These are phyloP conservation scores for Fremontodendron californicum DNA, from an alignment of 345 rosid species.

Conservation along the genomic window DNA sequence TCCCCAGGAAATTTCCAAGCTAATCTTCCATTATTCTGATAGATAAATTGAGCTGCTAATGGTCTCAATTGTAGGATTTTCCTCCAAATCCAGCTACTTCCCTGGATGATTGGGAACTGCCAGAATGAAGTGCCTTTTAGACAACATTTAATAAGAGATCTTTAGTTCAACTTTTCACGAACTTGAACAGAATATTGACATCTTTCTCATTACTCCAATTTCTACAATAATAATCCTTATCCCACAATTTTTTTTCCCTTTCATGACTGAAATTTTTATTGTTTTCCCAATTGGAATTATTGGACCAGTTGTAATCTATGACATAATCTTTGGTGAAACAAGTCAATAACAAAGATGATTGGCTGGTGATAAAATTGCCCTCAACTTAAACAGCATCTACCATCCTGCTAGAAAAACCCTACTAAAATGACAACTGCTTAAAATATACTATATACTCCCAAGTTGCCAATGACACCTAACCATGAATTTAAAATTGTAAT, in stretches of 20 bases:
- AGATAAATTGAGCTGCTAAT: too few relatives aligned
- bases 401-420: neutral
- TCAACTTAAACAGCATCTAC: neutral
- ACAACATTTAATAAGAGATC: too few relatives aligned
- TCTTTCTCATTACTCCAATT: neutral
- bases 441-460: neutral
- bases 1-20: too few relatives aligned
- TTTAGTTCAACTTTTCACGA: neutral
- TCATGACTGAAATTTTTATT: neutral
- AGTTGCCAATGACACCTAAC: constrained; percentile 1
- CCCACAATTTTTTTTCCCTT: neutral
- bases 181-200: neutral
- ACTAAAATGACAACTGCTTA: neutral
- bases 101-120: too few relatives aligned
- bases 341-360: constrained; percentile 2
- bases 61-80: too few relatives aligned
- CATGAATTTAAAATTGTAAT: too few relatives aligned
- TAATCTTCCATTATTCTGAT: too few relatives aligned
- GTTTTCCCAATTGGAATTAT: neutral
- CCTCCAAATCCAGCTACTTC: too few relatives aligned
- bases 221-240: neutral
- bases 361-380: neutral
- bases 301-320: constrained; percentile 1
- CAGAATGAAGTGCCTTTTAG: too few relatives aligned
- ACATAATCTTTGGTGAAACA: constrained; percentile 13